Evolutionary conservation across 805 yeast genomes (phyloP).

Genomic region (Ascoidea asiatica): DNA sequence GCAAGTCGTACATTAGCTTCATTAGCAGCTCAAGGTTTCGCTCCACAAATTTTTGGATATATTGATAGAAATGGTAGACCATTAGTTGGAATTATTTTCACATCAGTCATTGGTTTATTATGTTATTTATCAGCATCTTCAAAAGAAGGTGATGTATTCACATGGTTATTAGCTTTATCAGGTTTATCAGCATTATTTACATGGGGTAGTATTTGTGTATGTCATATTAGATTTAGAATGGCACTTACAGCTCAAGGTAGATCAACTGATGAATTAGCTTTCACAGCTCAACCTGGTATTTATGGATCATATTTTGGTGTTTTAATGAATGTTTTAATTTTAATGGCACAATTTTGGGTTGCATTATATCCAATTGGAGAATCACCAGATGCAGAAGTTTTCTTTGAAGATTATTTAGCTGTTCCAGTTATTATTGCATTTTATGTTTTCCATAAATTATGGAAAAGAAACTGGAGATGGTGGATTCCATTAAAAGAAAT

Average conservation of each 20-base stretch:
- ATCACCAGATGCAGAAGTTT: slow-evolving; percentile 36
- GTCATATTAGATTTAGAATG: slow-evolving; percentile 50
- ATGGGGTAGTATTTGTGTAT: slow-evolving; percentile 46
- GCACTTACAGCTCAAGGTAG: slow-evolving; percentile 58
- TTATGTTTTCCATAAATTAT: slow-evolving; percentile 44
- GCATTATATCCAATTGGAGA: slow-evolving; percentile 58
- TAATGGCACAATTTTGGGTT: slow-evolving; percentile 72
- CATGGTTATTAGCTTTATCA: slow-evolving; percentile 54
- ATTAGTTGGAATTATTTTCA: slow-evolving; percentile 36
- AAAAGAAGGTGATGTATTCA: slow-evolving; percentile 39
- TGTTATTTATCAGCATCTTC: slow-evolving; percentile 44
- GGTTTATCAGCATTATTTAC: slow-evolving; percentile 50
- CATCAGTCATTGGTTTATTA: slow-evolving; percentile 40
- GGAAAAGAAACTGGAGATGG: slow-evolving; percentile 27
- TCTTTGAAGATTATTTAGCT: slow-evolving; percentile 57
- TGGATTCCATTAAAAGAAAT: slow-evolving; percentile 32
- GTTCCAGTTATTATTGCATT: slow-evolving; percentile 46
- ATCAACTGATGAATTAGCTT: slow-evolving; percentile 52
- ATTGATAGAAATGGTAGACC: slow-evolving; percentile 62
- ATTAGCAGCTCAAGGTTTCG: slow-evolving; percentile 48
- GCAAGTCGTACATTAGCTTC: slow-evolving; percentile 55
- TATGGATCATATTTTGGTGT: slow-evolving; percentile 56
- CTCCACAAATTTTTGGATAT: slow-evolving; percentile 45
- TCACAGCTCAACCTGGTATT: slow-evolving; percentile 53
- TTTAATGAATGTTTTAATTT: slow-evolving; percentile 40